Evolutionary conservation across 192 early-diverging fungal species (phyloP).

Genomic region (Coemansia sp.): DNA sequence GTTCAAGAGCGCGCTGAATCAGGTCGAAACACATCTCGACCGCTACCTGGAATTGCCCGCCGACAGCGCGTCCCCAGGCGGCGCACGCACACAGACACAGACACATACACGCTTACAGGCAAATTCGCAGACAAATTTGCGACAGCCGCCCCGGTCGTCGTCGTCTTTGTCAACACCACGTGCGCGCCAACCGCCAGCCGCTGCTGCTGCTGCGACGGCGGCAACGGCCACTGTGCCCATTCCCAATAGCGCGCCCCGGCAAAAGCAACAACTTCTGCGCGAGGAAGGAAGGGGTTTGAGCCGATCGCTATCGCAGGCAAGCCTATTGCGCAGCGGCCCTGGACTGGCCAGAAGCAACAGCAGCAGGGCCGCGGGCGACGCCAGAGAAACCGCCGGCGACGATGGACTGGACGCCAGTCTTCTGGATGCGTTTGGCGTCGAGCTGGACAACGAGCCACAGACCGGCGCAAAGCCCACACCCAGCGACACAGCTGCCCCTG

Average conservation of each 20-base stretch:
- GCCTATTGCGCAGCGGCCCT: background rate
- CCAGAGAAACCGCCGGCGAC: conserved; percentile 16
- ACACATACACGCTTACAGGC: too few relatives aligned
- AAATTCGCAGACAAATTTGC: too few relatives aligned
- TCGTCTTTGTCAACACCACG: too few relatives aligned
- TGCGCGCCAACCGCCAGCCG: background rate
- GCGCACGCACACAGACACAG: conserved; percentile 7
- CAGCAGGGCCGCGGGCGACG: background rate
- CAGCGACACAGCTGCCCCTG: too few relatives aligned
- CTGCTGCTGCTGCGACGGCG: background rate
- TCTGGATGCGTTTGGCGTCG: conserved; percentile 55
- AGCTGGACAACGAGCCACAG: conserved; percentile 41
- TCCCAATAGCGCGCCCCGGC: background rate
- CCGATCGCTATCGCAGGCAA: background rate
- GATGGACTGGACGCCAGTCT: conserved; percentile 43
- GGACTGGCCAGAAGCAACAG: too few relatives aligned
- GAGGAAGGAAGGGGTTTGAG: background rate
- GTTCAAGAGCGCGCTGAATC: conserved; percentile 71
- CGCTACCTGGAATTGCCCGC: conserved; percentile 66
- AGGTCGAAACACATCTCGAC: conserved; percentile 75
- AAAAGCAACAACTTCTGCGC: background rate
- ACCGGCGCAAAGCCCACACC: too few relatives aligned
- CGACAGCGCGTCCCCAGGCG: conserved; percentile 19
- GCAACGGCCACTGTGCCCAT: background rate
- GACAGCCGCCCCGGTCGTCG: too few relatives aligned